Conservation (phyloP, 495 filamentous ascomycete genomes). For the Aspergillus bertholletiae region DNA sequence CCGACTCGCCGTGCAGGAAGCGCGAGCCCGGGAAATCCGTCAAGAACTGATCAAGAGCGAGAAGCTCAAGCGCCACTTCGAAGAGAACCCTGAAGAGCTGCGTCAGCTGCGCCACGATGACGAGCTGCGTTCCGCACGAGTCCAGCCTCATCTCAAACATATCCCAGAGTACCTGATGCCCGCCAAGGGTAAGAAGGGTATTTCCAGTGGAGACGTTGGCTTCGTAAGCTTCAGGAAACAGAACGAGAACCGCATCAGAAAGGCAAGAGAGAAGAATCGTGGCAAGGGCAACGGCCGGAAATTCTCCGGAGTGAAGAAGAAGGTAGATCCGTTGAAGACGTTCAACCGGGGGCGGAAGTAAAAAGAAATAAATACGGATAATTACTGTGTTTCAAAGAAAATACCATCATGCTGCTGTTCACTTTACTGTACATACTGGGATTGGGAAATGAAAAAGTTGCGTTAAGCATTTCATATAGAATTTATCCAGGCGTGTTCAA, state of each 20-base stretch:
- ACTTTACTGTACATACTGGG: neutral
- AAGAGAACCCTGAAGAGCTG: constrained; percentile 90
- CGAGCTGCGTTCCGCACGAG: constrained; percentile 71
- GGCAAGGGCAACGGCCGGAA: constrained; percentile 51
- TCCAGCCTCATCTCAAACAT: constrained; percentile 89
- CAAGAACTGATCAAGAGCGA: constrained; percentile 89
- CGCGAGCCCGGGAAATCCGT: constrained; percentile 78
- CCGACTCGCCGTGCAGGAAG: constrained; percentile 80
- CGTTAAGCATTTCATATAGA: neutral
- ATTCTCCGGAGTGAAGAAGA: constrained; percentile 46
- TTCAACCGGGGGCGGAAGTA: constrained; percentile 58
- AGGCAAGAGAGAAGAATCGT: constrained; percentile 61
- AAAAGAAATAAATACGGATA: neutral
- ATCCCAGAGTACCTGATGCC: constrained; percentile 94
- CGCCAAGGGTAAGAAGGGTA: constrained; percentile 64
- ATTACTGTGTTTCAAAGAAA: neutral
- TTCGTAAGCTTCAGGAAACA: constrained; percentile 76
- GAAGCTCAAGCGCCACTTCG: constrained; percentile 91
- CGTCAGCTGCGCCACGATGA: constrained; percentile 86
- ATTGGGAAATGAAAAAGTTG: neutral
- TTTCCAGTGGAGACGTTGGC: constrained; percentile 58
- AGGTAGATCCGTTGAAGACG: constrained; percentile 81
- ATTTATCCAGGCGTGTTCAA: too few species aligned
- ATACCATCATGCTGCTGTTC: neutral
- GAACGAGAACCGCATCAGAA: constrained; percentile 70